Base-by-base conservation (phyloP, 305 asterid species). In the Plantago coronopus region DNA sequence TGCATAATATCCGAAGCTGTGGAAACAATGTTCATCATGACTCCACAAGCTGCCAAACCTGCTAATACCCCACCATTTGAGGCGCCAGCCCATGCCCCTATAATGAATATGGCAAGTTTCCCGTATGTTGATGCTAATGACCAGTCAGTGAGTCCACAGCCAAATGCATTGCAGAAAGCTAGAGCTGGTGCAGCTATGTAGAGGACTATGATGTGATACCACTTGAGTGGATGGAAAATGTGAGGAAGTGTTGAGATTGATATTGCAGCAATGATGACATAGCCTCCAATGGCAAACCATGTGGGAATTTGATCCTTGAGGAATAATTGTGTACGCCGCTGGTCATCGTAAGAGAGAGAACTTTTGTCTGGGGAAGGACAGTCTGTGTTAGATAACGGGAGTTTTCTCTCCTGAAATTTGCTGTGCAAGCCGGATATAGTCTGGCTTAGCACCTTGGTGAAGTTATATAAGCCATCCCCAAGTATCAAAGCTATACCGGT, bases 1-100 rank as follows among this genome's bases (percentile, higher is more conserved):
- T 79, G 83, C 88, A 82, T 82, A 61, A 82, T 58, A 56, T 79
- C 88, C 0, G 84, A 75, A 7, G 87, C 65, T 17, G 77, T 75
- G 40, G 83, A 77, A 16, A 82, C 80, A 7, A 79, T 77, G 64
- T 80, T 74, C 72, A 73, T 83, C 71, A 80, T 71, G 34, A 83
- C 69, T n/a, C 86, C 89, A 53, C 84, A 83, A 2, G 82, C 79
- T 0, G 78, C 72, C 18, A 83, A 74, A 3, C 89, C 89, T 3
- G 84, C 84, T 13, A 83, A 72, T 1, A 81, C 83, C 12, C 85
- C 88, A 2, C 85, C 88, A 3, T 74, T 44, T 0, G 71, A 66
- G 43, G 61, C 57, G 9, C 88, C 88, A 2, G 71, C 64, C 69
- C 76, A 46, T 10, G 80, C 74, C 14, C 82, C 83, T 4, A 83